Evolutionary conservation across 257 asterid species (phyloP), one percentile per base, ranked within the genome.

Genomic region (Agastache rugosa): DNA sequence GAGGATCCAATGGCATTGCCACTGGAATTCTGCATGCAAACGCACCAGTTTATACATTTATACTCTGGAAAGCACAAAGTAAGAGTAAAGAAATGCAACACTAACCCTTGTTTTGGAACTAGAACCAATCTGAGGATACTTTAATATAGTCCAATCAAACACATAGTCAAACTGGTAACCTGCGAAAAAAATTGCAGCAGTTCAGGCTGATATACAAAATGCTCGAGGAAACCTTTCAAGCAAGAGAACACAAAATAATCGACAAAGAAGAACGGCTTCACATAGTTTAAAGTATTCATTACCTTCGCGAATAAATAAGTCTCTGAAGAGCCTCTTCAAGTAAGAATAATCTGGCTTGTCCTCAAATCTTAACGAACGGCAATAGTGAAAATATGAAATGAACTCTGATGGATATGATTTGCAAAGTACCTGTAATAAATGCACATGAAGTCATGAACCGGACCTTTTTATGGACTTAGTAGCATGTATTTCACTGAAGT

Each of bases 271-370:
- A 48, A 51, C 55, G 17, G 74, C 64, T 51, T 58, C 56, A 71
- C 14, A 45, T 35, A 70, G 59, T 25, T 54, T 54, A 14, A 11
- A 70, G 39, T 19, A 71, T 55, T 34, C 39, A 73, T 51, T 84
- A 93, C 98, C 98, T 89, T 91, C 98, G 25, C 97, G 96, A 10
- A 88, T 87, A 83, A 93, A 93, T 50, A 93, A 86, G 77, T 93
- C 98, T 39, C 96, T 84, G 81, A 93, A 93, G 75, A 91, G 97
- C 85, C 93, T 87, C 85, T 93, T 93, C 88, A 91, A 81, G 85
- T 93, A 91, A 53, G 97, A 89, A 79, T 91, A 93, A 80, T 93
- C 93, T 19, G 98, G 97, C 82, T 93, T 93, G 87, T 91, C 97
- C 81, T 93, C 98, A 77, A 93, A 91, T 59, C 97, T 88, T 72